Evolutionary conservation across 495 filamentous ascomycete genomes (phyloP).

Genomic region (Peziza echinospora): DNA sequence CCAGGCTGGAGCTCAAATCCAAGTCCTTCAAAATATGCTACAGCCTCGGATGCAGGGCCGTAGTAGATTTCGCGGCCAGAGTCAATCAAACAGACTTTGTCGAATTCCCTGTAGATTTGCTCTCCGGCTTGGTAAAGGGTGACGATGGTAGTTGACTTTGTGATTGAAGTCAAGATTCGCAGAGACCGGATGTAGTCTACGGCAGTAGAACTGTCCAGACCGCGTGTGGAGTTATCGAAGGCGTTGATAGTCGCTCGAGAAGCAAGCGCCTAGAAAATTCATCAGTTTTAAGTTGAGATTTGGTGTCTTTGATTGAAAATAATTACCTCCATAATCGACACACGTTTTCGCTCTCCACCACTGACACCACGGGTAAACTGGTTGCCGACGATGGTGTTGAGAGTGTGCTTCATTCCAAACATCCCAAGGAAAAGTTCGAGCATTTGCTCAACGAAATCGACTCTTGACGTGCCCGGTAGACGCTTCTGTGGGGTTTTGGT

Average conservation of each 20-base stretch:
- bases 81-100: constrained; percentile 49
- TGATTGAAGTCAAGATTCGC: constrained; percentile 53
- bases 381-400: constrained; percentile 66
- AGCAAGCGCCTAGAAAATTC: no score
- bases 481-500: constrained; percentile 29
- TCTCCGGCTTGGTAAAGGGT: constrained; percentile 57
- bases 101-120: constrained; percentile 48
- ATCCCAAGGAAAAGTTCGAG: constrained; percentile 28
- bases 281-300: constrained; percentile 22
- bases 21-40: constrained; percentile 45
- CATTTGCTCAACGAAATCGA: constrained; percentile 27
- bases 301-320: no score
- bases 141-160: constrained; percentile 57
- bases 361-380: constrained; percentile 56
- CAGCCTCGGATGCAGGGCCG: constrained; percentile 39
- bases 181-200: constrained; percentile 29
- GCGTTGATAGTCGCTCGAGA: constrained; percentile 29
- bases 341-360: constrained; percentile 37
- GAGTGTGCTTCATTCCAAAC: constrained; percentile 63
- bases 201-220: constrained; percentile 31
- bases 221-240: constrained; percentile 35
- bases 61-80: constrained; percentile 44
- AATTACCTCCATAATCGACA: constrained; percentile 36
- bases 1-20: constrained; percentile 46
- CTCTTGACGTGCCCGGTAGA: constrained; percentile 24